A percentile compares a stretch with the other conserved stretches of the same genome.
Evolutionary conservation across 805 yeast species (phyloP).

Genomic region (Yarrowia sp.): DNA sequence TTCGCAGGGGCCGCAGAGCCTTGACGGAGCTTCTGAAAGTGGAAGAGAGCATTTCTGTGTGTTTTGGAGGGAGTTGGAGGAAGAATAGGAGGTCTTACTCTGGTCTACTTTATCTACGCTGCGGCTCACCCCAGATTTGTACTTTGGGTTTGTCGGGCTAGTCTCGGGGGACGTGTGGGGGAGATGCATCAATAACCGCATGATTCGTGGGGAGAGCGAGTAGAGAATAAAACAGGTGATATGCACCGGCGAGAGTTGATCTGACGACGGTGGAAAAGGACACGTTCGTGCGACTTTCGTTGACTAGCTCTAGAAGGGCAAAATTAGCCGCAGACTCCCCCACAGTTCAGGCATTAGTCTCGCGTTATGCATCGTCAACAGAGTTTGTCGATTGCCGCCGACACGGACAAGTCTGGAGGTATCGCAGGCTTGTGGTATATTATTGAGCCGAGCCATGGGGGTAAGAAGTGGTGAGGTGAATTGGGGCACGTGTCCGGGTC

Average conservation of each 20-base stretch:
- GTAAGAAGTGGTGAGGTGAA: neutral
- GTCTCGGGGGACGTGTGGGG: slow-evolving; percentile 36
- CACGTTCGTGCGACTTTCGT: no score
- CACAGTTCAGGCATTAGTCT: slow-evolving; percentile 1
- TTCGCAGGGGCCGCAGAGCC: slow-evolving; percentile 21
- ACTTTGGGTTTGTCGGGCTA: slow-evolving; percentile 36
- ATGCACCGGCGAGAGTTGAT: no score
- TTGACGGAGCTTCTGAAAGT: slow-evolving; percentile 28
- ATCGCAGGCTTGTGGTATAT: slow-evolving; percentile 7
- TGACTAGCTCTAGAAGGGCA: slow-evolving; percentile 2
- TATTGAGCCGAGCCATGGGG: neutral
- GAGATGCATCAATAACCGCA: slow-evolving; percentile 35
- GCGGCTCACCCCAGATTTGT: slow-evolving; percentile 38
- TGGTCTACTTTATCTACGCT: neutral
- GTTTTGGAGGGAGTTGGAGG: neutral
- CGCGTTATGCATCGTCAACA: slow-evolving; percentile 13
- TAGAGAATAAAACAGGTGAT: no score
- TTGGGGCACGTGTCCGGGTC: no score
- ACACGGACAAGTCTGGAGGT: neutral
- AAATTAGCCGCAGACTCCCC: slow-evolving; percentile 20
- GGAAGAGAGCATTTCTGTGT: slow-evolving; percentile 22
- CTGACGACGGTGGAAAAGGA: no score
- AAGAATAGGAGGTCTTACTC: no score
- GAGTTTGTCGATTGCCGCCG: slow-evolving; percentile 31
- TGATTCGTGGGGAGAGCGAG: neutral